Percentiles rank a stretch among this genome's conserved stretches.
These are phyloP conservation scores for Cordyceps fumosorosea DNA, from an alignment of 2,329 filamentous ascomycete genomes.

Conservation along the genomic window DNA sequence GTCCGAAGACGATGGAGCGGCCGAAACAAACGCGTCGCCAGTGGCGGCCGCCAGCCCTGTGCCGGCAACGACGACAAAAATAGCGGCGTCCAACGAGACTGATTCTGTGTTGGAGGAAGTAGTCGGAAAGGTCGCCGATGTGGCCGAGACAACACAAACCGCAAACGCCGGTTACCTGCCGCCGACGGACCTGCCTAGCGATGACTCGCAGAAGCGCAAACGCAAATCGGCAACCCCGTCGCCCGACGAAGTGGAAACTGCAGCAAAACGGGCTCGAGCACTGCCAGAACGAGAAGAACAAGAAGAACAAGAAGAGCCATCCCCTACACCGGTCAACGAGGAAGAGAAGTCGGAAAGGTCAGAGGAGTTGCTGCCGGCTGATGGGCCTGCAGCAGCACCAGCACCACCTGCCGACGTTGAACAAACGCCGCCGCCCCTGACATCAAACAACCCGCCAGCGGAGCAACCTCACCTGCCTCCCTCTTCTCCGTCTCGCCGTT, in stretches of 20 bases:
- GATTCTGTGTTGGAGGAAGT: not conserved
- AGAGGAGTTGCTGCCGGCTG: not conserved
- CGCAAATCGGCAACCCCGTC: slow-evolving; percentile 58
- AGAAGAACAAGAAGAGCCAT: slow-evolving; percentile 8
- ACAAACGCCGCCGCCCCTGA: slow-evolving; percentile 1
- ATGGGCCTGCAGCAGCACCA: slow-evolving; percentile 6
- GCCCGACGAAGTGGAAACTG: slow-evolving; percentile 45
- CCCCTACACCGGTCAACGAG: slow-evolving; percentile 11
- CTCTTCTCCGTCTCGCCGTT: not conserved
- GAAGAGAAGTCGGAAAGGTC: not conserved
- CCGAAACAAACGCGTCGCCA: not conserved
- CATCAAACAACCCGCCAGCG: not conserved
- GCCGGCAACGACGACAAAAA: slow-evolving; percentile 11
- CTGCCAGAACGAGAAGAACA: slow-evolving; percentile 20
- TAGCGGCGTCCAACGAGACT: not conserved
- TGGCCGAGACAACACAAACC: not conserved
- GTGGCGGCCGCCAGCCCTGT: not conserved
- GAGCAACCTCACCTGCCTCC: not conserved
- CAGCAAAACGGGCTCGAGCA: slow-evolving; percentile 49
- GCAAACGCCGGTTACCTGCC: not conserved
- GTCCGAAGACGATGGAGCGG: slow-evolving; percentile 6
- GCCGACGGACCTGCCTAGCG: slow-evolving; percentile 2
- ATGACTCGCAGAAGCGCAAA: slow-evolving; percentile 58
- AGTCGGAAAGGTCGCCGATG: not conserved
- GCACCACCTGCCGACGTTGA: not conserved